Conservation (phyloP, 768 basidiomycete species). For the Bullera alba region DNA sequence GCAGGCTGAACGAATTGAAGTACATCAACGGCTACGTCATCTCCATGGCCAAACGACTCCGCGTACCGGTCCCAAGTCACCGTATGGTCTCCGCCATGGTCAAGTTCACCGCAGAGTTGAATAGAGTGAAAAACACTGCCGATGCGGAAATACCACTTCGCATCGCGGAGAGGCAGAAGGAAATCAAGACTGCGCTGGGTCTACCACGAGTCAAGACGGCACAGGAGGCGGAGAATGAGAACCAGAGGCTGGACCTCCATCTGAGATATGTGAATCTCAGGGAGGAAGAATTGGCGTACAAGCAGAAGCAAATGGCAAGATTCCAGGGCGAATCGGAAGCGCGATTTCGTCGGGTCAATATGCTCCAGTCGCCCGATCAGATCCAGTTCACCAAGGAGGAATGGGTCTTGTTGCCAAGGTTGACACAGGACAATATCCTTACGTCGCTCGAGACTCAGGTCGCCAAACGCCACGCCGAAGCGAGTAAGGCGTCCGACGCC, state of each 20-base stretch:
- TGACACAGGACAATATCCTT: too few relatives aligned
- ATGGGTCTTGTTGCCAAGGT: too few relatives aligned
- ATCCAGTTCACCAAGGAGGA: too few relatives aligned
- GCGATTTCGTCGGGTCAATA: too few relatives aligned
- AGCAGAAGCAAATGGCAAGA: too few relatives aligned
- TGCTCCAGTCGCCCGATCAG: too few relatives aligned
- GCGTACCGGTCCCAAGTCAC: constrained; percentile 54
- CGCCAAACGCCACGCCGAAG: too few relatives aligned
- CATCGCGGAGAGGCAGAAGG: background rate
- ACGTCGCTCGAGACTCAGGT: too few relatives aligned
- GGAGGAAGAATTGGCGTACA: background rate
- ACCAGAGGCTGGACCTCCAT: too few relatives aligned
- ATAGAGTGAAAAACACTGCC: background rate
- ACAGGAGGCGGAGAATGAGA: background rate
- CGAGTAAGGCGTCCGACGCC: too few relatives aligned
- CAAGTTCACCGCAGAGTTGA: constrained; percentile 28
- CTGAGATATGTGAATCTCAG: too few relatives aligned
- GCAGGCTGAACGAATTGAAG: constrained; percentile 65
- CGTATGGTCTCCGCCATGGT: constrained; percentile 39
- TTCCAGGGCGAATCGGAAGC: too few relatives aligned
- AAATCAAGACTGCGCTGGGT: background rate
- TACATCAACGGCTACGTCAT: constrained; percentile 76
- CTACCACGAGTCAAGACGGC: background rate
- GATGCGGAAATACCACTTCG: background rate
- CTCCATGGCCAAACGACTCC: constrained; percentile 55